Evolutionary conservation across 345 rosid species (phyloP), one percentile per base, ranked within the genome.

Genomic region (Diplotaxis tenuifolia): DNA sequence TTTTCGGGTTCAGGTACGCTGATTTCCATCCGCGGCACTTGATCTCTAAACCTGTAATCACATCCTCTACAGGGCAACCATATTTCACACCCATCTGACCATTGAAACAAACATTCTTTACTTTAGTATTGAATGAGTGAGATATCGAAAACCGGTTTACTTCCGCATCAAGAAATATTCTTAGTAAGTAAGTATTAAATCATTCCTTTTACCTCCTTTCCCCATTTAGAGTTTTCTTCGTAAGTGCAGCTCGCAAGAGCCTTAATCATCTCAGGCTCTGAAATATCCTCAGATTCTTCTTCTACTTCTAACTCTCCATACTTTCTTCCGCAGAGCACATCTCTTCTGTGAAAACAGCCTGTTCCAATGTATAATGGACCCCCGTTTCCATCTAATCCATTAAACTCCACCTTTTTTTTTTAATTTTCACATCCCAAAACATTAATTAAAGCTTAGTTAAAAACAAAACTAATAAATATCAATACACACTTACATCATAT

Each of bases 271-370:
- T 73, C 74, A 66, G 22, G 16, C 63, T 84, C 82, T 7, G 25
- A 27, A 53, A 50, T 68, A 47, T 68, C 79, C 32, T 74, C 64
- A 56, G 7, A 45, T 42, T 62, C 58, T 27, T 56, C 36, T 42
- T 54, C 75, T 47, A 58, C 61, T 31, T 62, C 56, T 60, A 28
- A 70, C 6, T 7, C 76, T 65, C 55, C 85, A 82, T 38, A 74
- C 72, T 63, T 67, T 72, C 73, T 82, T 38, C 97, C 91, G 28
- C 84, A 78, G 0, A 93, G 82, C 61, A 64, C 77, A 62, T 88
- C 91, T 83, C 98, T 84, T 79, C 94, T 83, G 73, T 91, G 97
- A 74, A 93, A 84, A 75, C 96, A 89, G 53, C 97, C 92, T 11
- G 84, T 91, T 68, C 97, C 96, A 54, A 86, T 4, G 65, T 84